Base-by-base conservation (phyloP, 208 protist genomes). In the Crithidia acanthocephali region DNA sequence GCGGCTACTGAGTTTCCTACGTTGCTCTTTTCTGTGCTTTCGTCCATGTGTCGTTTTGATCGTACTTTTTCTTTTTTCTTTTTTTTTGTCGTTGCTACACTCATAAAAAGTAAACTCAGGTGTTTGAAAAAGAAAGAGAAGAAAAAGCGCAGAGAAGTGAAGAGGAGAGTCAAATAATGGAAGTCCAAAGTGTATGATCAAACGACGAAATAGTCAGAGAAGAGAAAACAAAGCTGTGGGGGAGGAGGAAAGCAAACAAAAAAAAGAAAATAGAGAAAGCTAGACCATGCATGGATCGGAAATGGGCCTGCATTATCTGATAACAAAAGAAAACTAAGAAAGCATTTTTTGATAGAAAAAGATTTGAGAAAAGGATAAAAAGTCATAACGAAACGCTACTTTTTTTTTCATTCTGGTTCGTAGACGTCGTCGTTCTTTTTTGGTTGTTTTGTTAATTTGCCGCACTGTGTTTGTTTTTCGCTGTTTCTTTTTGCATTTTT, bases 41-140 rank as follows among this genome's bases (percentile, higher is more conserved):
- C 11, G 35, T 40, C 35, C 35, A 5, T 11, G 5, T 40, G n/a
- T n/a, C n/a, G n/a, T 40, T 40, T 40, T 40, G 35, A 13, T 40
- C 8, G 5, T 40, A 11, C 35, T 40, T 40, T 5, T 40, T 40
- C 11, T 40, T 13, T 11, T 11, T 40, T 53, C 5, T 30, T 30
- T 53, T 20, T 30, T 13, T 25, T 6, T 53, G 18, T 53, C 9
- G 9, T 13, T 48, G 18, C 18, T 4, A n/a, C 9, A 48, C 44
- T 48, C 16, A 48, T 48, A 13, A 6, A 42, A 48, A 48, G 44
- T n/a, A 6, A 48, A n/a, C 44, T 22, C 18, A 6, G 16, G 3
- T n/a, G 44, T 48, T n/a, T 48, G 25, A 37, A 67, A 67, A 55
- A 50, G 28, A 53, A 48, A 67, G 28, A 67, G 51, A 67, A 67